Percentiles rank a stretch among this genome's conserved stretches.
Evolutionary conservation across 1,139 yeast species (phyloP).

Genomic region (Meyerozyma carpophila): DNA sequence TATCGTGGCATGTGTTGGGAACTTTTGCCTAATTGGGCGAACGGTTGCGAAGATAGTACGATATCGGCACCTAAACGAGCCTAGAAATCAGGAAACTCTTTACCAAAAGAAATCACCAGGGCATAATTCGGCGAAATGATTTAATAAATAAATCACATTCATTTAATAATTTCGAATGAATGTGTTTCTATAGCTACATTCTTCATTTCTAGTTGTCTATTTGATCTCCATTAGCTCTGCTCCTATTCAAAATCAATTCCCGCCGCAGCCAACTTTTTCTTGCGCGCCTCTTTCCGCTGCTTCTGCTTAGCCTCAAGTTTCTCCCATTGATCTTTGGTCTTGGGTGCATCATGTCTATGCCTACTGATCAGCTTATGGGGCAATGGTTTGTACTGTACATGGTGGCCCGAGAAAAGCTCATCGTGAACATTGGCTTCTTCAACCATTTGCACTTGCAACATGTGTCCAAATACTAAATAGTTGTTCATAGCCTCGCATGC

Average conservation of each 20-base stretch:
- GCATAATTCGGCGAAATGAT: too few species aligned
- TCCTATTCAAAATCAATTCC: slow-evolving; percentile 3
- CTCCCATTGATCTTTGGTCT: slow-evolving; percentile 55
- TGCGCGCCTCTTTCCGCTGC: neutral
- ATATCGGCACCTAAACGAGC: too few species aligned
- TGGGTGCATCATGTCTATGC: slow-evolving; percentile 52
- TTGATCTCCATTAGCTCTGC: neutral
- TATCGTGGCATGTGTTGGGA: neutral
- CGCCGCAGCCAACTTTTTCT: neutral
- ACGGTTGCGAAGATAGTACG: neutral
- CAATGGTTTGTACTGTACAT: slow-evolving; percentile 50
- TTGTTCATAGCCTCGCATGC: slow-evolving; percentile 97
- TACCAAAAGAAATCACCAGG: too few species aligned
- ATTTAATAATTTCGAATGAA: neutral
- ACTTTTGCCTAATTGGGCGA: neutral
- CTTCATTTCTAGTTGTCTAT: neutral
- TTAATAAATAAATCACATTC: too few species aligned
- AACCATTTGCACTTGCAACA: slow-evolving; percentile 60
- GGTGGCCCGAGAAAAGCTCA: slow-evolving; percentile 53
- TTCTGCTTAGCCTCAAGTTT: slow-evolving; percentile 22
- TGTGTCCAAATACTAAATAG: slow-evolving; percentile 82
- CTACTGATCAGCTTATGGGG: slow-evolving; percentile 59
- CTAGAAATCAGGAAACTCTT: too few species aligned
- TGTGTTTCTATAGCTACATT: neutral
- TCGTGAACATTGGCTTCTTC: slow-evolving; percentile 35